Percentiles rank a stretch among this genome's conserved stretches.
Evolutionary conservation across 1,284 basidiomycete genomes (phyloP).

Genomic region (Sanghuangporus sanghuang): DNA sequence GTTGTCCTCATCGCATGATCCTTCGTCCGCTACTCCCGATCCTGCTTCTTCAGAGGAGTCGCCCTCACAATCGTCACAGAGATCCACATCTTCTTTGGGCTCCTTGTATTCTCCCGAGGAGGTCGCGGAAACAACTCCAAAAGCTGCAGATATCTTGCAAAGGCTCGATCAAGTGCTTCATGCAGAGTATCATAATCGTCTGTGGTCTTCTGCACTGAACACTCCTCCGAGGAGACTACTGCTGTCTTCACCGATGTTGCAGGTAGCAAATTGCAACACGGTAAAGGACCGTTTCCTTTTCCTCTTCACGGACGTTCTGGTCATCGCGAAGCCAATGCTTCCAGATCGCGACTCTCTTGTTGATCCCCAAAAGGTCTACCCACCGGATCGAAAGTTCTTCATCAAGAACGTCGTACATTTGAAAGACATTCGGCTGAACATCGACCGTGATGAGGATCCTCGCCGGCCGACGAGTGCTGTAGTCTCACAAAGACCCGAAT

Average conservation of each 20-base stretch:
- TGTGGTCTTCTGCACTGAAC: conserved; percentile 65
- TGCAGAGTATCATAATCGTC: conserved; percentile 54
- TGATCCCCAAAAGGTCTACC: conserved; percentile 55
- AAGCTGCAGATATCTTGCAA: conserved; percentile 49
- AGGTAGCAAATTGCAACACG: conserved; percentile 90
- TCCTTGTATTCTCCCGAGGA: conserved; percentile 32
- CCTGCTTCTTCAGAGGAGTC: conserved; percentile 58
- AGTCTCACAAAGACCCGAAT: conserved; percentile 44
- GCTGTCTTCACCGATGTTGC: conserved; percentile 81
- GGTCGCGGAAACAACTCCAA: conserved; percentile 28
- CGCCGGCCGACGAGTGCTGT: conserved; percentile 36
- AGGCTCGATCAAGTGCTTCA: conserved; percentile 63
- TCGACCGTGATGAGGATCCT: conserved; percentile 55
- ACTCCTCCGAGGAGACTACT: conserved; percentile 84
- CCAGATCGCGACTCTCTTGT: conserved; percentile 57
- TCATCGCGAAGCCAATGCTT: conserved; percentile 75
- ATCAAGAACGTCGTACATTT: conserved; percentile 86
- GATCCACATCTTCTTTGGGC: conserved; percentile 16
- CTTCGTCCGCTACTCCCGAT: conserved; percentile 64
- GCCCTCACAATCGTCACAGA: conserved; percentile 41
- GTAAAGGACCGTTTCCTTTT: conserved; percentile 97
- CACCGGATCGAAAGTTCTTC: conserved; percentile 77
- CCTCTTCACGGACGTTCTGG: conserved; percentile 90
- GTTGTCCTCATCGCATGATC: conserved; percentile 50
- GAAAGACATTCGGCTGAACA: conserved; percentile 61